Conservation (phyloP, 1,139 yeast species). For the Pichia sp. region DNA sequence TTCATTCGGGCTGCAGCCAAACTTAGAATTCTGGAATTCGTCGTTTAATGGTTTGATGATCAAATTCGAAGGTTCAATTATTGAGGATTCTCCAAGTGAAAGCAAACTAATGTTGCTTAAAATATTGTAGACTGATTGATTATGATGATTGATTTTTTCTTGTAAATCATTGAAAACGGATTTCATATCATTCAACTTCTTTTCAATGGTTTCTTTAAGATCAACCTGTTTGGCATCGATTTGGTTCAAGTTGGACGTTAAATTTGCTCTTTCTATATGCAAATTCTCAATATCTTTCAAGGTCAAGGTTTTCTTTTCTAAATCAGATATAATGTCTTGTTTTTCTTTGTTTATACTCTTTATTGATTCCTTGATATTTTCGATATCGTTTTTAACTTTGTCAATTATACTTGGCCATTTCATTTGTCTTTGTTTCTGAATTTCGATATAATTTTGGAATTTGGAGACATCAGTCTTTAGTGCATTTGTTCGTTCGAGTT, state of each 20-base stretch:
- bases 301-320: slow-evolving; percentile 49
- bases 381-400: slow-evolving; percentile 49
- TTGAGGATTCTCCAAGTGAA: background rate
- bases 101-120: slow-evolving; percentile 13
- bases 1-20: slow-evolving; percentile 36
- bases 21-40: slow-evolving; percentile 17
- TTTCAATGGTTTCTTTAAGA: slow-evolving; percentile 31
- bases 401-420: slow-evolving; percentile 57
- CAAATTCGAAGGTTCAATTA: slow-evolving; percentile 13
- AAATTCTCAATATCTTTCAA: slow-evolving; percentile 55
- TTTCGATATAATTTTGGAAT: slow-evolving; percentile 61
- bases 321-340: slow-evolving; percentile 35
- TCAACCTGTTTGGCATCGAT: slow-evolving; percentile 35
- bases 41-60: slow-evolving; percentile 17
- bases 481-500: slow-evolving; percentile 44
- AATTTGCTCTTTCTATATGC: slow-evolving; percentile 51
- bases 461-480: slow-evolving; percentile 65
- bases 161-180: slow-evolving; percentile 6
- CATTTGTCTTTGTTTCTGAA: slow-evolving; percentile 53
- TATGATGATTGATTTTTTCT: slow-evolving; percentile 10
- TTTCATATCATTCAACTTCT: slow-evolving; percentile 40
- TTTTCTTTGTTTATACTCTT: slow-evolving; percentile 38
- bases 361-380: slow-evolving; percentile 37
- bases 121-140: slow-evolving; percentile 22
- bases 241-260: slow-evolving; percentile 48